phyloP scores from a whole-genome alignment of 768 basidiomycete genomes.

The Cyclocybe cylindracea region DNA sequence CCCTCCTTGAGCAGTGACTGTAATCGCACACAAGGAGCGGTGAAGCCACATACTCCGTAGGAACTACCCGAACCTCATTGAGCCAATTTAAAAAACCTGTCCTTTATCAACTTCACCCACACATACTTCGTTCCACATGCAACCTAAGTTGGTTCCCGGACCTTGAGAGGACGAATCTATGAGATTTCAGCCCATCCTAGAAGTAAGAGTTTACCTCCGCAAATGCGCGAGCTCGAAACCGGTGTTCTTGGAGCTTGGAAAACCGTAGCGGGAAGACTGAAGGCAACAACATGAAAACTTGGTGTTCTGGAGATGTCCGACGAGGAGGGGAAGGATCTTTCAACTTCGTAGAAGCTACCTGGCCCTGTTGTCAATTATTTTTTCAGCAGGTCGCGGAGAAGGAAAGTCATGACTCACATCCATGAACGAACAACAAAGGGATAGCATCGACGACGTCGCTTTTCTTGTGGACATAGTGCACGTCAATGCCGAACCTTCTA shows the following conservation, averaged over 20 bases:
- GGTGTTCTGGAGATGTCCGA: constrained; percentile 44
- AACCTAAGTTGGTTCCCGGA: constrained; percentile 50
- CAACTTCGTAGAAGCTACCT: constrained; percentile 57
- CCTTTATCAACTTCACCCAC: too few relatives aligned
- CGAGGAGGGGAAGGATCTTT: constrained; percentile 58
- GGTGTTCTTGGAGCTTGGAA: constrained; percentile 56
- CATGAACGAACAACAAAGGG: constrained; percentile 47
- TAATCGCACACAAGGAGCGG: too few relatives aligned
- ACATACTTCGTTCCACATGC: too few relatives aligned
- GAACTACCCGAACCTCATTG: too few relatives aligned
- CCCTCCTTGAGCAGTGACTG: too few relatives aligned
- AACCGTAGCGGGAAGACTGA: constrained; percentile 62
- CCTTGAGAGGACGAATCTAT: constrained; percentile 21
- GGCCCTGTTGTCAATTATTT: constrained; percentile 45
- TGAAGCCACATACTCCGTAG: too few relatives aligned
- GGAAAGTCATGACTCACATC: constrained; percentile 36
- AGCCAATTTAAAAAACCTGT: too few relatives aligned
- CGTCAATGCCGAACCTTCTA: constrained; percentile 43
- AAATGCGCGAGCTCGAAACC: constrained; percentile 46
- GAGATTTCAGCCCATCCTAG: neutral
- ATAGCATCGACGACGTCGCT: constrained; percentile 42
- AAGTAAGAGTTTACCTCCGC: constrained; percentile 43
- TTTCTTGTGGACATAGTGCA: too few relatives aligned
- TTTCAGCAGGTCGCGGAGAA: neutral
- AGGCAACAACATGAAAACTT: constrained; percentile 62